Conservation (phyloP, 177 flowering plant genomes). For the Vitis hybrid region DNA sequence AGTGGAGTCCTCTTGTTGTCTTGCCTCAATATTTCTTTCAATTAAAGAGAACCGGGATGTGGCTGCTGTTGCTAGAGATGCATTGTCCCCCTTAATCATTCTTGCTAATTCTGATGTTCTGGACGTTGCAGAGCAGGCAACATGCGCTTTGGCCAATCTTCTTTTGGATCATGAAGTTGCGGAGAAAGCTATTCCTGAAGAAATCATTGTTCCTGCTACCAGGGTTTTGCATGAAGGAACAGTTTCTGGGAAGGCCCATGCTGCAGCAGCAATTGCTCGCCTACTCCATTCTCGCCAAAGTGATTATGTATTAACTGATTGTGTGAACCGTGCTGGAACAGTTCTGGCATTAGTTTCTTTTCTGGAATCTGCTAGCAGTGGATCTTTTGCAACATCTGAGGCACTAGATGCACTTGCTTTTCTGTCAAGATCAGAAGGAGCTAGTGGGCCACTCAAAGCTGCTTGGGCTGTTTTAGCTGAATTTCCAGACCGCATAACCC, state of each 20-base stretch:
- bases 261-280: constrained; percentile 94
- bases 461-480: constrained; percentile 90
- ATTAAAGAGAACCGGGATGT: constrained; percentile 78
- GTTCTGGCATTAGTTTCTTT: constrained; percentile 86
- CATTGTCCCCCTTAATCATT: constrained; percentile 54
- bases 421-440: constrained; percentile 64
- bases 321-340: constrained; percentile 85
- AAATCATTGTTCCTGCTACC: constrained; percentile 80
- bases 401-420: constrained; percentile 88
- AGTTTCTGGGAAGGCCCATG: constrained; percentile 73
- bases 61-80: constrained; percentile 79
- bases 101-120: constrained; percentile 72
- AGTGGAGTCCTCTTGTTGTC: constrained; percentile 70
- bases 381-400: constrained; percentile 68
- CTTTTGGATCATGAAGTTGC: constrained; percentile 73
- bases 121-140: constrained; percentile 85
- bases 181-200: constrained; percentile 73
- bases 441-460: constrained; percentile 60
- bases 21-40: constrained; percentile 93
- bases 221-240: constrained; percentile 83
- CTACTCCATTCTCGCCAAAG: constrained; percentile 54
- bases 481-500: constrained; percentile 60
- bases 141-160: constrained; percentile 88
- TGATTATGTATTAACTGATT: constrained; percentile 62
- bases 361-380: constrained; percentile 57